Evolutionary conservation across 352 stramenopile species (phyloP).

Genomic region (Phytopythium aichiense): DNA sequence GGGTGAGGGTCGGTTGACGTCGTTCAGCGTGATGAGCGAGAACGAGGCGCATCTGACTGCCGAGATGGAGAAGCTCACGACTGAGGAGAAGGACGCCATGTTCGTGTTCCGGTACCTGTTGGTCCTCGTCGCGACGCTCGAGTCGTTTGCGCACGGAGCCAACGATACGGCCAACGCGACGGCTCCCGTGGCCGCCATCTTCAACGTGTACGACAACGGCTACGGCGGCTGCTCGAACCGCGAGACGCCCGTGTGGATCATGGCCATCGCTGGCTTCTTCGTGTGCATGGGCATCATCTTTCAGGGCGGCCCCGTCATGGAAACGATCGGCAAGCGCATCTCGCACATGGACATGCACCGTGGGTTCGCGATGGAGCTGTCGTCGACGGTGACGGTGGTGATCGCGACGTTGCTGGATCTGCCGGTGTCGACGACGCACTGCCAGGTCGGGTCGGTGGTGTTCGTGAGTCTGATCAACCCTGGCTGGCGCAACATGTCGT

Average conservation of each 20-base stretch:
- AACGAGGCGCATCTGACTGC: no score
- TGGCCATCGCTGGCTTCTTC: slow-evolving; percentile 39
- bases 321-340: slow-evolving; percentile 43
- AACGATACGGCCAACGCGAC: slow-evolving; percentile 83
- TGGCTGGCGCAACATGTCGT: slow-evolving; percentile 22
- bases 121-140: slow-evolving; percentile 61
- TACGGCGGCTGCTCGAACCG: slow-evolving; percentile 7
- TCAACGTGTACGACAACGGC: slow-evolving; percentile 46
- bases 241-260: slow-evolving; percentile 45
- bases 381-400: slow-evolving; percentile 54
- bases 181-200: slow-evolving; percentile 50
- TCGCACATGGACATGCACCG: slow-evolving; percentile 48
- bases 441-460: slow-evolving; percentile 38
- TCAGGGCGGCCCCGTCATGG: slow-evolving; percentile 75
- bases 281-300: slow-evolving; percentile 38
- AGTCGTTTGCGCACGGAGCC: slow-evolving; percentile 72
- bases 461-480: slow-evolving; percentile 29
- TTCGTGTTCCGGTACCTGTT: slow-evolving; percentile 56
- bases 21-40: no score
- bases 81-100: slow-evolving; percentile 32
- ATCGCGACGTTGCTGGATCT: slow-evolving; percentile 34
- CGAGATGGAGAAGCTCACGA: slow-evolving; percentile 11
- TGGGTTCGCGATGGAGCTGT: slow-evolving; percentile 67
- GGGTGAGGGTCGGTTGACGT: no score
- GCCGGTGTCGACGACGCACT: slow-evolving; percentile 60